Percentiles rank a stretch among this genome's conserved stretches.
phyloP scores from a whole-genome alignment of 1,284 basidiomycete species.

The Fomitopsis betulina region DNA sequence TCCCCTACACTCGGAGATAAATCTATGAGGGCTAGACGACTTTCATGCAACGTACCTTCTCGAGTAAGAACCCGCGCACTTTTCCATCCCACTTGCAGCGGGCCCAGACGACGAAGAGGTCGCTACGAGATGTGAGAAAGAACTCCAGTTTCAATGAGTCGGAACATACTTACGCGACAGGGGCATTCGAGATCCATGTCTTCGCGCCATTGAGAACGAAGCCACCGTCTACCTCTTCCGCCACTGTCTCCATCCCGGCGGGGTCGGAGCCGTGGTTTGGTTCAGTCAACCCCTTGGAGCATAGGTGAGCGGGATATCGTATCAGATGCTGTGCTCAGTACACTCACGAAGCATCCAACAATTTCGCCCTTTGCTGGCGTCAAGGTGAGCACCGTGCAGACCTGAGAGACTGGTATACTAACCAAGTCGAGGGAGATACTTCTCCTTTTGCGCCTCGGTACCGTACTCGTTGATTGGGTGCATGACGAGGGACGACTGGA shows the following conservation, averaged over 20 bases:
- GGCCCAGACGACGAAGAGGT: conserved; percentile 92
- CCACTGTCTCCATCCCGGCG: conserved; percentile 90
- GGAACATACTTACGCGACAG: conserved; percentile 62
- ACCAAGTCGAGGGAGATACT: conserved; percentile 85
- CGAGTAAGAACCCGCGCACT: conserved; percentile 88
- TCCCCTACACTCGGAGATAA: conserved; percentile 44
- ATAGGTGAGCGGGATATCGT: background rate
- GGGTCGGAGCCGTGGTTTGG: conserved; percentile 97
- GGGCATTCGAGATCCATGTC: conserved; percentile 95
- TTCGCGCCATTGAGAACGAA: conserved; percentile 89
- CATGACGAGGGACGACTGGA: conserved; percentile 98
- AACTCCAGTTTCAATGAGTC: background rate
- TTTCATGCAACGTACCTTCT: conserved; percentile 55
- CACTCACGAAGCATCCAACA: conserved; percentile 87
- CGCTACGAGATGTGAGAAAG: conserved; percentile 37
- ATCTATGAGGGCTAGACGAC: background rate
- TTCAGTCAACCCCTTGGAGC: conserved; percentile 80
- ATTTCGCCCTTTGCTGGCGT: conserved; percentile 77
- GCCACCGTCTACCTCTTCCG: conserved; percentile 79
- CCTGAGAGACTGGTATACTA: background rate
- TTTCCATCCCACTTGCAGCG: conserved; percentile 92
- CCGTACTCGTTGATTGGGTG: conserved; percentile 95
- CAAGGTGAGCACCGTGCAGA: conserved; percentile 1
- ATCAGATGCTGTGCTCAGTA: background rate
- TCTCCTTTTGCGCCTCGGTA: conserved; percentile 85